Conservation (phyloP, 2,329 filamentous ascomycete species). For the Colletotrichum sp. region DNA sequence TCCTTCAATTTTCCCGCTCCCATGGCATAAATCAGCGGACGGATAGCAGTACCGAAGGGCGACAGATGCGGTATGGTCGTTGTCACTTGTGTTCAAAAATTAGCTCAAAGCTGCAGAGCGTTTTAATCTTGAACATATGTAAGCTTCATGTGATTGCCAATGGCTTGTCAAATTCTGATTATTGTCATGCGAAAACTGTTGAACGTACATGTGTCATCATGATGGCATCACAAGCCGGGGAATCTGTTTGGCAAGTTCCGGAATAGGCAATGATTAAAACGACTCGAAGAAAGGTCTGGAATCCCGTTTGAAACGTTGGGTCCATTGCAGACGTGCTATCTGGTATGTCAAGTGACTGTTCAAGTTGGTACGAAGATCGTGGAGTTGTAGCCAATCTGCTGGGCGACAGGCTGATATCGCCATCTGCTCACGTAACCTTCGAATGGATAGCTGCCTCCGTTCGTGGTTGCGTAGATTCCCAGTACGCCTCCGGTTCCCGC, state of each 20-base stretch:
- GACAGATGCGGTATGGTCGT: rapidly evolving
- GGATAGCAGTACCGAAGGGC: background rate
- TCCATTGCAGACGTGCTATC: rapidly evolving
- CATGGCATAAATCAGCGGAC: background rate
- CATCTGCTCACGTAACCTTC: background rate
- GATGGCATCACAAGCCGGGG: background rate
- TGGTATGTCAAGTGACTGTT: background rate
- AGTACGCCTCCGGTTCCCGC: background rate
- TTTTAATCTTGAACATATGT: background rate
- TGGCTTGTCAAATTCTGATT: rapidly evolving
- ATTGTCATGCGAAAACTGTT: background rate
- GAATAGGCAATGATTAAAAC: background rate
- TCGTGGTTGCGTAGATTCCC: background rate
- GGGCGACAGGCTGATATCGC: background rate
- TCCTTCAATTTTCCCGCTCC: background rate
- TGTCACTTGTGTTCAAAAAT: background rate
- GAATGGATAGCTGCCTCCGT: background rate
- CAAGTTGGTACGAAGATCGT: background rate
- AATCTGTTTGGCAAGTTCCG: rapidly evolving
- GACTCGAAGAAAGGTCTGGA: rapidly evolving
- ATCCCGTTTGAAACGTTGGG: background rate
- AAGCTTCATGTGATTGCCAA: background rate
- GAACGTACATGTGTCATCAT: background rate
- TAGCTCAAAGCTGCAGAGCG: background rate
- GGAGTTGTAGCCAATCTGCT: background rate